Evolutionary conservation across 257 asterid genomes (phyloP), one percentile per base, ranked within the genome.

Genomic region (Penstemon barbatus): DNA sequence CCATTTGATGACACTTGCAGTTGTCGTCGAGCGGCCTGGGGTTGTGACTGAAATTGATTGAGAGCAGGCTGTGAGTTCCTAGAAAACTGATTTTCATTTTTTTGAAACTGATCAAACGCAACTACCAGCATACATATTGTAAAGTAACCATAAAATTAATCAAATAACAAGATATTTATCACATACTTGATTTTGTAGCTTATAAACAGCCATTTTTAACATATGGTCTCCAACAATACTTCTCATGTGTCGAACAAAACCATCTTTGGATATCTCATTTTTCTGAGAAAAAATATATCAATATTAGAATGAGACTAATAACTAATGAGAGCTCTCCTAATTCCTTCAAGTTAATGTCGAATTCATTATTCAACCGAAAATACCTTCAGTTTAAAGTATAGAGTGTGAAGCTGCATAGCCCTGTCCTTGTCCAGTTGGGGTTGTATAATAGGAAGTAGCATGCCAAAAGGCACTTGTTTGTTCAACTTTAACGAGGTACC

Each of bases 371-470:
- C 33, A 25, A 25, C 33, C 33, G 33, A 74, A 72, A 74, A 63
- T 68, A 90, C 99, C 94, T 86, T 93, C 37, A 93, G 86, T 75
- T 75, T 85, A 56, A 50, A 42, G 80, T 88, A 90, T 63, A 90
- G 86, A n/a, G 84, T 87, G 49, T 81, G 83, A 69, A 93, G 92
- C 59, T 90, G 96, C 99, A 86, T 79, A 19, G 89, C 88, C 77
- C 96, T 87, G 68, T 90, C 97, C 82, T 82, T 87, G 83, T 93
- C 97, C 65, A 90, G 96, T 74, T 82, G 96, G 66, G 96, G 94
- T 71, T 77, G 88, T 74, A 93, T 89, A 72, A 87, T 84, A 61
- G 97, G 96, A 76, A 93, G 96, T 83, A 93, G 73, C 88, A 87
- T 59, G 65, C 91, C 97, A 79, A 89, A 87, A 10, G 99, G 96